A percentile compares a stretch with the other conserved stretches of the same genome.
Conservation (phyloP, 2,329 filamentous ascomycete genomes). For the Plenodomus tracheiphilus region DNA sequence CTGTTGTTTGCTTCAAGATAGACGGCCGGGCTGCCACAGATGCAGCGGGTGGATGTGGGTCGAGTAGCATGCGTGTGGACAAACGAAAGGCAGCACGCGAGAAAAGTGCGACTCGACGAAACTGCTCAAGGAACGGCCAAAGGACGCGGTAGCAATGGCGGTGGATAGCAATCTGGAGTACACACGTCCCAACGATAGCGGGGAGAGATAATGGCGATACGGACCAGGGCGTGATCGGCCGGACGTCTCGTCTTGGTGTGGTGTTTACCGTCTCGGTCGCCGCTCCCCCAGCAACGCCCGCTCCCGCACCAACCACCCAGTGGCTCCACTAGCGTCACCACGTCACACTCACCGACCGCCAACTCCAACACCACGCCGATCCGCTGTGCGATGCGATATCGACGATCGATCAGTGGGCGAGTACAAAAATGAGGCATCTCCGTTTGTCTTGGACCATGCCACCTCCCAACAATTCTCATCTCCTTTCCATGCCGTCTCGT, state of each 20-base stretch:
- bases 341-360: constrained; percentile 13
- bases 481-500: background rate
- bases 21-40: constrained; percentile 22
- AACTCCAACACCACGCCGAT: background rate
- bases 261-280: constrained; percentile 21
- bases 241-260: constrained; percentile 20
- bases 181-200: constrained; percentile 15
- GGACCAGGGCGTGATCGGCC: constrained; percentile 17
- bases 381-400: background rate
- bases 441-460: background rate
- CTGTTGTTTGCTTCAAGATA: constrained; percentile 1
- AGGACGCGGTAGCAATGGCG: constrained; percentile 6
- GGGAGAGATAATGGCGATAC: constrained; percentile 16
- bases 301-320: constrained; percentile 4
- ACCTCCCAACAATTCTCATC: background rate
- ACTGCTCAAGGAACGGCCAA: background rate
- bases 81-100: constrained; percentile 8
- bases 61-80: constrained; percentile 20
- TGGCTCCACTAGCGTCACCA: constrained; percentile 15
- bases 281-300: constrained; percentile 23
- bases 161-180: constrained; percentile 14
- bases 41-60: constrained; percentile 11
- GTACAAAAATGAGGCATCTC: background rate
- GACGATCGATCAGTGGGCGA: background rate
- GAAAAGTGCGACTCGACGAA: background rate